phyloP scores from a whole-genome alignment of 2,329 filamentous ascomycete genomes.

The Triangularia setosa region DNA sequence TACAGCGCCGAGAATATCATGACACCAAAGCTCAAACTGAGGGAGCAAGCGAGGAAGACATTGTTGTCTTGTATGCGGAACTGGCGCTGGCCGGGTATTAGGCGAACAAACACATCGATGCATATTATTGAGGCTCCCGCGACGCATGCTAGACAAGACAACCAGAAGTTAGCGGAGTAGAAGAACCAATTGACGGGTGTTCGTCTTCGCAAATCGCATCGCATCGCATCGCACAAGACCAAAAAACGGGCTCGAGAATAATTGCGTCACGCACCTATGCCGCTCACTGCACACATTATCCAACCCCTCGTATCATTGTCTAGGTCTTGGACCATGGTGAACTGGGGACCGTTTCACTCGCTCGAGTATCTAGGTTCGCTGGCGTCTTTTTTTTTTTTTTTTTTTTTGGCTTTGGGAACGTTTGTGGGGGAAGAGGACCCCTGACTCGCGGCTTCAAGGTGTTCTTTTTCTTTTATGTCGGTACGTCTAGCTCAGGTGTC shows the following conservation, averaged over 20 bases:
- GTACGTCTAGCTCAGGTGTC: background rate
- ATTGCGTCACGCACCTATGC: conserved; percentile 52
- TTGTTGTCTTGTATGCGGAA: conserved; percentile 91
- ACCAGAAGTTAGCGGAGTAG: conserved; percentile 10
- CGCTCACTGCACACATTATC: conserved; percentile 86
- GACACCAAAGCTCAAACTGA: conserved; percentile 92
- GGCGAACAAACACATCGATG: conserved; percentile 71
- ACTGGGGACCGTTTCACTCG: conserved; percentile 6
- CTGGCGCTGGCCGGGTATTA: conserved; percentile 66
- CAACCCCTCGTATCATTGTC: conserved; percentile 87
- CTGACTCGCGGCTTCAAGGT: background rate
- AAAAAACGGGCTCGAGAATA: background rate
- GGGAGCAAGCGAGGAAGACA: conserved; percentile 77
- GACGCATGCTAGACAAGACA: conserved; percentile 51
- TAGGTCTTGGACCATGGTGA: conserved; percentile 42
- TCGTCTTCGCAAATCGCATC: background rate
- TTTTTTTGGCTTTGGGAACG: background rate
- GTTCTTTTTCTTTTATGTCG: background rate
- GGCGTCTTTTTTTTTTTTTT: background rate
- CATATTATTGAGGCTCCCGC: conserved; percentile 81
- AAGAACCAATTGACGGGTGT: background rate
- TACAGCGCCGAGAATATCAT: conserved; percentile 93
- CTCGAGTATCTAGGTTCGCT: background rate
- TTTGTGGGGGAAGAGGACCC: background rate
- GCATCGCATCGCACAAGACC: background rate